A percentile compares a stretch with the other conserved stretches of the same genome.
Evolutionary conservation across 2,329 filamentous ascomycete genomes (phyloP).

Genomic region (Sordariomycetes sp.): DNA sequence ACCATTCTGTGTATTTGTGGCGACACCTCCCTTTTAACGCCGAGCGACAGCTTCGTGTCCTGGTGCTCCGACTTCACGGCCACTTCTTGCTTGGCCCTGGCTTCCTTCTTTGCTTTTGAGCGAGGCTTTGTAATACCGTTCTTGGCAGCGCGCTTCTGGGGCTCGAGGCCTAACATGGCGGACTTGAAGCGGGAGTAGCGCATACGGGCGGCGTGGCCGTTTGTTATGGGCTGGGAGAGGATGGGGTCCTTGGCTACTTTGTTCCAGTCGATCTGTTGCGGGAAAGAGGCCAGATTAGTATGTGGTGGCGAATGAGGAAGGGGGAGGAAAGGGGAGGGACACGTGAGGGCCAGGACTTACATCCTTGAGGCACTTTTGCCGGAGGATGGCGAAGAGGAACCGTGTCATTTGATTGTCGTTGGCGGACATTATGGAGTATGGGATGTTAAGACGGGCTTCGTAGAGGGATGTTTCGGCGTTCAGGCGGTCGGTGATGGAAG

Average conservation of each 20-base stretch:
- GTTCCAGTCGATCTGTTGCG: slow-evolving; percentile 43
- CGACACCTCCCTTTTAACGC: slow-evolving; percentile 7
- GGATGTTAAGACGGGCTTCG: slow-evolving; percentile 3
- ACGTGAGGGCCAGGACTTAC: slow-evolving; percentile 23
- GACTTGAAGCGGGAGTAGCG: slow-evolving; percentile 39
- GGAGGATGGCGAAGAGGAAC: slow-evolving; percentile 45
- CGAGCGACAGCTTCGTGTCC: slow-evolving; percentile 11
- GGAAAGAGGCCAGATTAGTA: neutral
- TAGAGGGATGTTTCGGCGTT: neutral
- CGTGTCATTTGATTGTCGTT: slow-evolving; percentile 43
- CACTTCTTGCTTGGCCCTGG: slow-evolving; percentile 18
- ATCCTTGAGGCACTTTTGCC: slow-evolving; percentile 47
- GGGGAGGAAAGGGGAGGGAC: slow-evolving; percentile 5
- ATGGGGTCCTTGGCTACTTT: slow-evolving; percentile 40
- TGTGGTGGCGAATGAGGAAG: neutral
- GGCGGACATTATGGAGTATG: slow-evolving; percentile 31
- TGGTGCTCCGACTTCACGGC: slow-evolving; percentile 25
- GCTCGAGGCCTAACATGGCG: slow-evolving; percentile 31
- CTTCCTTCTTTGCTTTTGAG: slow-evolving; percentile 28
- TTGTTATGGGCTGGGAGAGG: slow-evolving; percentile 38
- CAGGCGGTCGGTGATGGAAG: neutral
- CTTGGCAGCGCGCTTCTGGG: slow-evolving; percentile 31
- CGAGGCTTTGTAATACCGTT: slow-evolving; percentile 22
- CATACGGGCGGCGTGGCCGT: slow-evolving; percentile 49
- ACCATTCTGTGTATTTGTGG: slow-evolving; percentile 12